Percentiles rank a stretch among this genome's conserved stretches.
phyloP scores from a whole-genome alignment of 108 stramenopile genomes.

The Thalassiosira profunda region DNA sequence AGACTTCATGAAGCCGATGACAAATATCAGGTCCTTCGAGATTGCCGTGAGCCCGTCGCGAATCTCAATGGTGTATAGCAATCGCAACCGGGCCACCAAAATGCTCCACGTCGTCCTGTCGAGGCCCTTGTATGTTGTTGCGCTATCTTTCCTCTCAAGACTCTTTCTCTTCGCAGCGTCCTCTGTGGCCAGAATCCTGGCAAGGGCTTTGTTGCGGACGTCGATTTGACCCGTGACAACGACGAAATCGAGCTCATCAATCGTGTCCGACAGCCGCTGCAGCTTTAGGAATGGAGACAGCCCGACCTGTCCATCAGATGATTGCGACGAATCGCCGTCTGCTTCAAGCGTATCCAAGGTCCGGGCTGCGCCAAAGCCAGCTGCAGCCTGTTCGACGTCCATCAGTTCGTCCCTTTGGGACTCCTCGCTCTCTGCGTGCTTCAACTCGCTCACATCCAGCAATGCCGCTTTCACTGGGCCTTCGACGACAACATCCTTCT shows the following conservation, averaged over 20 bases:
- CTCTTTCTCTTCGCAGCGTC: not conserved
- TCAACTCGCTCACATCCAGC: constrained; percentile 43
- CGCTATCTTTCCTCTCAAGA: not conserved
- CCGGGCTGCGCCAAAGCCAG: constrained; percentile 7
- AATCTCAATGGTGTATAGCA: constrained; percentile 62
- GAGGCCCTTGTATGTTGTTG: constrained; percentile 12
- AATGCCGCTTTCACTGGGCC: constrained; percentile 50
- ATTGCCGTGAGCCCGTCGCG: constrained; percentile 49
- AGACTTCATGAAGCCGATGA: constrained; percentile 50
- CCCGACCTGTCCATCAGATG: not conserved
- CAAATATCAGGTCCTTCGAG: constrained; percentile 48
- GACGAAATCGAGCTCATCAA: constrained; percentile 51
- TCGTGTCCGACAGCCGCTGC: constrained; percentile 26
- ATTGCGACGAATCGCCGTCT: not conserved
- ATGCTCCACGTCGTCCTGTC: constrained; percentile 56
- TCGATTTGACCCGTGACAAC: constrained; percentile 45
- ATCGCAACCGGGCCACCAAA: constrained; percentile 41
- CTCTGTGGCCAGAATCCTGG: constrained; percentile 30
- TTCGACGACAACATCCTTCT: constrained; percentile 33
- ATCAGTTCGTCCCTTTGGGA: constrained; percentile 8
- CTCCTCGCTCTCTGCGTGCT: constrained; percentile 4
- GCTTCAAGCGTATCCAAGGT: constrained; percentile 1
- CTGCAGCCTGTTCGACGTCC: constrained; percentile 13
- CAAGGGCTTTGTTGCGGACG: constrained; percentile 47
- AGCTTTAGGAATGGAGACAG: constrained; percentile 35